phyloP scores from a whole-genome alignment of 345 rosid genomes.

The Xanthoceras sorbifolium region DNA sequence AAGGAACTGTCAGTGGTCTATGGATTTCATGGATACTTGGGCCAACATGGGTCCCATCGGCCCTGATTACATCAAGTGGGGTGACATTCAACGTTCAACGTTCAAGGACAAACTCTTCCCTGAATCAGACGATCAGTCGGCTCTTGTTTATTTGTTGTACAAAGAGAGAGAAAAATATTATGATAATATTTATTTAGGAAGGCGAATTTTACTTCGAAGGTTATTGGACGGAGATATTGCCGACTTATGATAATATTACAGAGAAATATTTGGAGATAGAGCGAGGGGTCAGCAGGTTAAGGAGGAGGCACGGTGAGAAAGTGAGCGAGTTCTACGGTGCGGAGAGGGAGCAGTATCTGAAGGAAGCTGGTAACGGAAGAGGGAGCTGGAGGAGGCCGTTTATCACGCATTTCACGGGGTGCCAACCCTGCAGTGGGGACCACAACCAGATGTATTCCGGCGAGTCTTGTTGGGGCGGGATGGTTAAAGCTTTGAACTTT shows the following conservation, averaged over 20 bases:
- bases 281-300: conserved; percentile 37
- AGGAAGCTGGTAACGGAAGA: conserved; percentile 52
- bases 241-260: conserved; percentile 55
- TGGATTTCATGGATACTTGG: conserved; percentile 87
- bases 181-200: conserved; percentile 76
- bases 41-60: conserved; percentile 71
- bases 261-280: conserved; percentile 56
- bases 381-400: conserved; percentile 78
- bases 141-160: conserved; percentile 61
- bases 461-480: conserved; percentile 72
- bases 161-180: conserved; percentile 49
- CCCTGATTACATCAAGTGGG: conserved; percentile 66
- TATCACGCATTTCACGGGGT: conserved; percentile 90
- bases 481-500: conserved; percentile 85
- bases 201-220: conserved; percentile 72
- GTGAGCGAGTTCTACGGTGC: conserved; percentile 76
- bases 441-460: conserved; percentile 76
- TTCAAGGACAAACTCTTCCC: conserved; percentile 87
- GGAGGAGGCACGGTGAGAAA: conserved; percentile 88
- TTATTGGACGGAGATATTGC: conserved; percentile 70
- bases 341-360: conserved; percentile 53
- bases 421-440: conserved; percentile 93
- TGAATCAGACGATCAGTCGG: conserved; percentile 89
- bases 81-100: conserved; percentile 56
- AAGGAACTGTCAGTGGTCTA: conserved; percentile 96